Conservation (phyloP, 225 moss, liverwort and hornwort genomes). For the Polytrichum commune region DNA sequence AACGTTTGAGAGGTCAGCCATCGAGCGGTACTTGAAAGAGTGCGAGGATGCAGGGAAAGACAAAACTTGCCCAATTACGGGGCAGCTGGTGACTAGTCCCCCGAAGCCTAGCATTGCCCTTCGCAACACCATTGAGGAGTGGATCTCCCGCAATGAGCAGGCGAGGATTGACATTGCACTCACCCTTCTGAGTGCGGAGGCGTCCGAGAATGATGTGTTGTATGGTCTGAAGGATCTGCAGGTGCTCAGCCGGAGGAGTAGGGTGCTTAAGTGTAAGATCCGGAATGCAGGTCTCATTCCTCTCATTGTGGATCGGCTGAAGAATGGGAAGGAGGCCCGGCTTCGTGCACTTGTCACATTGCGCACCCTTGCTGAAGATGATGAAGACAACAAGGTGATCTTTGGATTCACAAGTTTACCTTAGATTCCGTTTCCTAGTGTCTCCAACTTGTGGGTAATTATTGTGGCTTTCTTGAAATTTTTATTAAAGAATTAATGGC, state of each 20-base stretch:
- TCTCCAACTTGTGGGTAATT: no score
- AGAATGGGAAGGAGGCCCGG: constrained; percentile 51
- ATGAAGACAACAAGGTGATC: constrained; percentile 54
- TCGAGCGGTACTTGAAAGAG: constrained; percentile 64
- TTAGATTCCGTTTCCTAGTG: no score
- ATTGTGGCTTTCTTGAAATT: no score
- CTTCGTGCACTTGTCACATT: constrained; percentile 40
- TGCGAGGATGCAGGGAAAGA: constrained; percentile 48
- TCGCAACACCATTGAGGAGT: constrained; percentile 65
- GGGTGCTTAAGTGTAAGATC: constrained; percentile 43
- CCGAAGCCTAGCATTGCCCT: constrained; percentile 57
- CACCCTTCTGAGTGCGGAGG: constrained; percentile 30
- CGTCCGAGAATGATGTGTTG: constrained; percentile 42
- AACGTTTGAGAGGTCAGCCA: constrained; percentile 56
- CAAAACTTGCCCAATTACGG: constrained; percentile 50
- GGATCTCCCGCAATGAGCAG: constrained; percentile 58
- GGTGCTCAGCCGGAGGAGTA: constrained; percentile 46
- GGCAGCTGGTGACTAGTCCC: constrained; percentile 38
- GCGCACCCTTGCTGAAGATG: constrained; percentile 55
- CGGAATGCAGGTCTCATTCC: constrained; percentile 51
- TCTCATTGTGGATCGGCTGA: constrained; percentile 49
- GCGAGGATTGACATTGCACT: constrained; percentile 62
- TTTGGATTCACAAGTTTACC: neutral
- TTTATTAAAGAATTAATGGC: no score
- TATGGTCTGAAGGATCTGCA: constrained; percentile 51